Evolutionary conservation across 306 rosid genomes (phyloP), one percentile per base, ranked within the genome.

Genomic region (Corylus americana): DNA sequence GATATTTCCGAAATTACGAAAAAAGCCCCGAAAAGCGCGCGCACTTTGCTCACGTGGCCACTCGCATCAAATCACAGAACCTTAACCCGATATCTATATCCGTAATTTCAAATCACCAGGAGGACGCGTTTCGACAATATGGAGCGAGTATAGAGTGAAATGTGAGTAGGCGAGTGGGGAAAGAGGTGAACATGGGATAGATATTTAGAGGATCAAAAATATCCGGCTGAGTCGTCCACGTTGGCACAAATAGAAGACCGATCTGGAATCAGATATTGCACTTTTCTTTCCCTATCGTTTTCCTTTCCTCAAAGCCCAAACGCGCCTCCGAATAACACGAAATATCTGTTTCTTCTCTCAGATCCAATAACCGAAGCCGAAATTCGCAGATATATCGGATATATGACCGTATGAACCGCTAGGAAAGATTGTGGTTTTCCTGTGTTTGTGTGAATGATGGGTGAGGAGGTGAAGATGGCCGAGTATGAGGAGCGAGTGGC

Each of bases 401-500:
- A 25, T 17, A 25, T 17, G 48, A 16, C 57, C 77, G 73, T 58
- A 54, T 70, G 18, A 31, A 25, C 3, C 18, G 53, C 18, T 55
- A 58, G 17, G 53, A 50, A 5, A 50, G 75, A 35, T 66, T 39
- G 64, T 35, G 17, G 9, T 16, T 72, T 47, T 49, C 53, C 53
- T 49, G 53, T 49, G 53, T 11, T 49, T 49, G 53, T 49, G 53
- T 49, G 53, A 49, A 12, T 49, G 51, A 90, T 88, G 98, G 98
- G 96, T 3, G 96, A 92, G 86, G 98, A 88, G 86, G 89, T 85
- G 79, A 84, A 79, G 87, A 90, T 86, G 80, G 78, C 79, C 55
- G 92, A 83, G 49, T 86, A 79, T 63, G 85, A 74, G 12, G 84
- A 47, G 9, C 81, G 98, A 29, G 87, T 95, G 5, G 64, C 74